phyloP scores from a whole-genome alignment of 768 basidiomycete genomes.

The Xerocomus spinulosus region DNA sequence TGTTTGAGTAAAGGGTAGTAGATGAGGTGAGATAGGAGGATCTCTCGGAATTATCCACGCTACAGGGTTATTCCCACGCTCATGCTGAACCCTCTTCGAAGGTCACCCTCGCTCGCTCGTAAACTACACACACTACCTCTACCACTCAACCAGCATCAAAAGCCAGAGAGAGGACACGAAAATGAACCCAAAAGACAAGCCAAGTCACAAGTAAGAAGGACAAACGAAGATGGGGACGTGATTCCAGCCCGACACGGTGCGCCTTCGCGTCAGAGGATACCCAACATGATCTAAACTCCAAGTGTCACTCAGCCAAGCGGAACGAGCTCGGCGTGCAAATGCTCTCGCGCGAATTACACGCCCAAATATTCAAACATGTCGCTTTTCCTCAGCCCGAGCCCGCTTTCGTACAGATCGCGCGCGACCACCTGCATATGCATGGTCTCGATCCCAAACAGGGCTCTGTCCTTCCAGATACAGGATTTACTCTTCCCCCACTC shows the following conservation, averaged over 20 bases:
- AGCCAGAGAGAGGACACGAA: neutral
- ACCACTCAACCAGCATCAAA: constrained; percentile 14
- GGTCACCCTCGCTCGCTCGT: constrained; percentile 11
- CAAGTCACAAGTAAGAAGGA: neutral
- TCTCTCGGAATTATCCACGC: too few relatives aligned
- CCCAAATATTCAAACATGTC: constrained; percentile 73
- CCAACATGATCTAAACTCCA: neutral
- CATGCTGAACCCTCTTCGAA: constrained; percentile 19
- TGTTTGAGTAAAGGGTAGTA: too few relatives aligned
- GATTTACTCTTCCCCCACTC: constrained; percentile 78
- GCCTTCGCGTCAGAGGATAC: neutral
- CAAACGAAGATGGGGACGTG: neutral
- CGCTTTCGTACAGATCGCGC: constrained; percentile 68
- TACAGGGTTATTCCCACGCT: constrained; percentile 11
- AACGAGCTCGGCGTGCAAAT: constrained; percentile 94
- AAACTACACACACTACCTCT: constrained; percentile 12
- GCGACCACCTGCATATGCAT: constrained; percentile 76
- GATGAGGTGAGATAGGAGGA: too few relatives aligned
- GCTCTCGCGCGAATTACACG: constrained; percentile 73
- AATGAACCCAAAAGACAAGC: neutral
- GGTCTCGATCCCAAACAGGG: constrained; percentile 76
- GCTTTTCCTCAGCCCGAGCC: constrained; percentile 58
- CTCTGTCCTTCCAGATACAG: constrained; percentile 72
- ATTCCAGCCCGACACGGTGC: constrained; percentile 5
- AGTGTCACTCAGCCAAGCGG: constrained; percentile 47